Conservation (phyloP, 2,329 filamentous ascomycete genomes). For the Fusarium verrucosum region DNA sequence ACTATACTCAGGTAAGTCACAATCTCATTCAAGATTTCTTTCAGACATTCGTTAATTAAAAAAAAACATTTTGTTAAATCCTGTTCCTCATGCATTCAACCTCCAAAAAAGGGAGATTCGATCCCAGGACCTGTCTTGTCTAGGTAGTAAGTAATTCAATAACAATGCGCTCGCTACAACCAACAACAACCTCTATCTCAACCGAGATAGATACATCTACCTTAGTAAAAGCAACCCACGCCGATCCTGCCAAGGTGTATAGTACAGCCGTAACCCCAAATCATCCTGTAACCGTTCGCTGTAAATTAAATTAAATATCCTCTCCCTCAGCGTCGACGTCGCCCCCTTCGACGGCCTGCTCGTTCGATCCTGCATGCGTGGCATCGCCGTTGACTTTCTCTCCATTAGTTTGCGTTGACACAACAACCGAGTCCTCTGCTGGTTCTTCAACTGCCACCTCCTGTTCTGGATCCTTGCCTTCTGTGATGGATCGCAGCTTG, state of each 20-base stretch:
- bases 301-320: constrained; percentile 42
- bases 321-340: constrained; percentile 51
- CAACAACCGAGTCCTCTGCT: constrained; percentile 49
- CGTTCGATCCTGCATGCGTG: constrained; percentile 16
- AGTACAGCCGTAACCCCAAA: constrained; percentile 28
- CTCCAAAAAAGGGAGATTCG: not conserved
- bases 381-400: constrained; percentile 29
- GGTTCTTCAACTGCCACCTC: constrained; percentile 31
- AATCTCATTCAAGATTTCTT: too few species aligned
- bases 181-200: constrained; percentile 10
- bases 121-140: constrained; percentile 9
- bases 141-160: constrained; percentile 28
- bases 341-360: constrained; percentile 29
- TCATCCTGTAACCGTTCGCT: not conserved
- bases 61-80: constrained; percentile 8
- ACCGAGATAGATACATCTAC: constrained; percentile 11
- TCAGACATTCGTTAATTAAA: not conserved
- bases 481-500: constrained; percentile 22
- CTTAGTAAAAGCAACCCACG: constrained; percentile 23
- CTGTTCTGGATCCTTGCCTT: constrained; percentile 27
- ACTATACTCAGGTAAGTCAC: not conserved
- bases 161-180: constrained; percentile 34
- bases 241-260: constrained; percentile 35
- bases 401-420: constrained; percentile 40
- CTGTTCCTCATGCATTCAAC: constrained; percentile 3